phyloP scores from a whole-genome alignment of 2,329 filamentous ascomycete genomes.

The Ophiocordyceps camponoti-rufipedis region DNA sequence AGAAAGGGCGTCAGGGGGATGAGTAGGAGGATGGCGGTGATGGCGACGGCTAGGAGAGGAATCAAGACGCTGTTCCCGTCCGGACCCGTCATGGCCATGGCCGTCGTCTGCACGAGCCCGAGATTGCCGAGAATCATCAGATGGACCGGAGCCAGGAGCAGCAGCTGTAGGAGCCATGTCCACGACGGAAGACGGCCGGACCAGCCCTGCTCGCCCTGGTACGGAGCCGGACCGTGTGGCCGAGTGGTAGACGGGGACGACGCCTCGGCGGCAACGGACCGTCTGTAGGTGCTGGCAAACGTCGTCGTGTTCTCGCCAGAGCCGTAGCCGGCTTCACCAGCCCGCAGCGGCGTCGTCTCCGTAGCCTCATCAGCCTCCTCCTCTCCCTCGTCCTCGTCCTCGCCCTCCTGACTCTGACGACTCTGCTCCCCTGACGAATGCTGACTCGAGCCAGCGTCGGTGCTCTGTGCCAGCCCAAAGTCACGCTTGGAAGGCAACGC shows the following conservation, averaged over 20 bases:
- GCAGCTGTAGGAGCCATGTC: slow-evolving; percentile 77
- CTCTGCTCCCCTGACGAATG: background rate
- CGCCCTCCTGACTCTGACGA: slow-evolving; percentile 1
- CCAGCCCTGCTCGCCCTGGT: slow-evolving; percentile 69
- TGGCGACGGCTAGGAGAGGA: slow-evolving; percentile 53
- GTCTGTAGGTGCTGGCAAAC: slow-evolving; percentile 36
- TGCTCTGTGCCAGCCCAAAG: slow-evolving; percentile 32
- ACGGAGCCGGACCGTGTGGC: slow-evolving; percentile 20
- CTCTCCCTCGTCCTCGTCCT: slow-evolving; percentile 3
- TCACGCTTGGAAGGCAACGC: slow-evolving; percentile 52
- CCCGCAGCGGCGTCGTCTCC: slow-evolving; percentile 36
- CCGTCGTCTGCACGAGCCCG: slow-evolving; percentile 51
- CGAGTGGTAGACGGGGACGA: slow-evolving; percentile 7
- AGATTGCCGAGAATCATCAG: slow-evolving; percentile 64
- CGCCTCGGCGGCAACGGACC: slow-evolving; percentile 19
- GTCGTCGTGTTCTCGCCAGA: slow-evolving; percentile 24
- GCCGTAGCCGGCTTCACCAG: slow-evolving; percentile 14
- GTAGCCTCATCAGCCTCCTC: slow-evolving; percentile 18
- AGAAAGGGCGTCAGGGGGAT: slow-evolving; percentile 68
- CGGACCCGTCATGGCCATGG: slow-evolving; percentile 62
- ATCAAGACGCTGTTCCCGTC: slow-evolving; percentile 60
- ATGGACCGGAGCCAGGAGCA: slow-evolving; percentile 61
- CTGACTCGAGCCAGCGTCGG: slow-evolving; percentile 21
- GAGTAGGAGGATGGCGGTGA: slow-evolving; percentile 52
- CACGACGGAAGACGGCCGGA: slow-evolving; percentile 60